A percentile compares a stretch with the other conserved stretches of the same genome.
Conservation (phyloP, 1,284 basidiomycete genomes). For the Neonothopanus nambi region DNA sequence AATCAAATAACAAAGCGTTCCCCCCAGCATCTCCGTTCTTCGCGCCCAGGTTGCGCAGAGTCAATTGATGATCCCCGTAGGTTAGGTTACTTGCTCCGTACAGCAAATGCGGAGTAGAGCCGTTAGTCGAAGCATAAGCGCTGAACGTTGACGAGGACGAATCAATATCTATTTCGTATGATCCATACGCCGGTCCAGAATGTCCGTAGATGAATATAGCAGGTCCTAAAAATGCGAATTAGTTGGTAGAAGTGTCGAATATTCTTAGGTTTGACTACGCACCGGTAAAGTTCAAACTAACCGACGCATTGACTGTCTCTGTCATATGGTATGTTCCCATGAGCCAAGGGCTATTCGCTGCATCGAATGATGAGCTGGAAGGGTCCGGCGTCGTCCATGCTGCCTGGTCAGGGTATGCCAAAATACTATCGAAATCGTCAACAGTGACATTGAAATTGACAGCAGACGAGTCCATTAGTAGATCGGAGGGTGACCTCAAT, state of each 20-base stretch:
- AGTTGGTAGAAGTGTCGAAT: too few species aligned
- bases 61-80: conserved; percentile 36
- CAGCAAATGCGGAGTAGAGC: conserved; percentile 32
- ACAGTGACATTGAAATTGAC: conserved; percentile 42
- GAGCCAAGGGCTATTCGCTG: conserved; percentile 34
- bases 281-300: conserved; percentile 43
- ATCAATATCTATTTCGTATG: conserved; percentile 39
- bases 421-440: conserved; percentile 43
- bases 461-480: conserved; percentile 42
- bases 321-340: conserved; percentile 43
- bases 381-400: conserved; percentile 44
- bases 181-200: conserved; percentile 39
- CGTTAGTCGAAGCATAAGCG: conserved; percentile 26
- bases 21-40: conserved; percentile 33
- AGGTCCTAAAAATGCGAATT: conserved; percentile 30
- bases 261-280: conserved; percentile 6
- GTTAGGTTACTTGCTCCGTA: conserved; percentile 34
- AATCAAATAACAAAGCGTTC: conserved; percentile 38
- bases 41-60: conserved; percentile 38
- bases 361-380: conserved; percentile 33
- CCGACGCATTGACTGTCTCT: conserved; percentile 29
- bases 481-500: background rate
- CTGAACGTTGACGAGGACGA: conserved; percentile 25
- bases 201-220: conserved; percentile 40
- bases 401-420: conserved; percentile 37